Evolutionary conservation across 2,329 filamentous ascomycete species (phyloP).

Genomic region (Trematosphaeria pertusa): DNA sequence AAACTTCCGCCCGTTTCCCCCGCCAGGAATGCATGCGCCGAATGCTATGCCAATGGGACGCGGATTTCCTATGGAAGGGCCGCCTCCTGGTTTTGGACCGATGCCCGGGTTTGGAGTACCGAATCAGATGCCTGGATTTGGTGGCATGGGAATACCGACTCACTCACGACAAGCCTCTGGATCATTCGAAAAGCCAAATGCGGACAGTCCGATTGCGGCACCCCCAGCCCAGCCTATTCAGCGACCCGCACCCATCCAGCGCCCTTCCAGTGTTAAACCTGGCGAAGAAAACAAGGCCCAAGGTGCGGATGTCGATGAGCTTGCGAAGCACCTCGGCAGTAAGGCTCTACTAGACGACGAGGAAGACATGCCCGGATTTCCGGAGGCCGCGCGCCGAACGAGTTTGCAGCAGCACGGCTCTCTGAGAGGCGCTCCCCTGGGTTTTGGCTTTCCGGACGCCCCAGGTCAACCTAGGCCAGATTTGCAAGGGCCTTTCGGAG

Average conservation of each 20-base stretch:
- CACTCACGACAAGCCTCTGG: conserved; percentile 80
- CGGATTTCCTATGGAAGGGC: conserved; percentile 61
- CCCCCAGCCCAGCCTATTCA: conserved; percentile 74
- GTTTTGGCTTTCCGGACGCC: conserved; percentile 44
- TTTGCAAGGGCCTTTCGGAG: conserved; percentile 42
- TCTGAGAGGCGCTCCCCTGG: conserved; percentile 37
- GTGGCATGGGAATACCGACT: conserved; percentile 53
- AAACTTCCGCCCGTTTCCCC: conserved; percentile 61
- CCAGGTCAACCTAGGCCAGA: conserved; percentile 39
- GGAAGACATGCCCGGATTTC: conserved; percentile 65
- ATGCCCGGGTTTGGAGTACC: conserved; percentile 47
- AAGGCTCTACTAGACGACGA: conserved; percentile 78
- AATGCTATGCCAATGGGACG: conserved; percentile 62
- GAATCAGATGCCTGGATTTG: conserved; percentile 47
- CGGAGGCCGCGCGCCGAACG: conserved; percentile 56
- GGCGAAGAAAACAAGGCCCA: conserved; percentile 52
- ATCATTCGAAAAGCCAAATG: conserved; percentile 63
- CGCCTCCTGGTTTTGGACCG: conserved; percentile 55
- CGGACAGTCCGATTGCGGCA: conserved; percentile 61
- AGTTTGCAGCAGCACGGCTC: conserved; percentile 46
- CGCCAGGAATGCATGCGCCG: conserved; percentile 67
- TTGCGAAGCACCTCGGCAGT: conserved; percentile 84
- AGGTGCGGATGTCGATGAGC: conserved; percentile 69
- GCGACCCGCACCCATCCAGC: conserved; percentile 84
- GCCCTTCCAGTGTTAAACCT: conserved; percentile 75